Percentiles rank a stretch among this genome's conserved stretches.
phyloP scores from a whole-genome alignment of 2,329 filamentous ascomycete species.

The Trichoderma endophyticum region DNA sequence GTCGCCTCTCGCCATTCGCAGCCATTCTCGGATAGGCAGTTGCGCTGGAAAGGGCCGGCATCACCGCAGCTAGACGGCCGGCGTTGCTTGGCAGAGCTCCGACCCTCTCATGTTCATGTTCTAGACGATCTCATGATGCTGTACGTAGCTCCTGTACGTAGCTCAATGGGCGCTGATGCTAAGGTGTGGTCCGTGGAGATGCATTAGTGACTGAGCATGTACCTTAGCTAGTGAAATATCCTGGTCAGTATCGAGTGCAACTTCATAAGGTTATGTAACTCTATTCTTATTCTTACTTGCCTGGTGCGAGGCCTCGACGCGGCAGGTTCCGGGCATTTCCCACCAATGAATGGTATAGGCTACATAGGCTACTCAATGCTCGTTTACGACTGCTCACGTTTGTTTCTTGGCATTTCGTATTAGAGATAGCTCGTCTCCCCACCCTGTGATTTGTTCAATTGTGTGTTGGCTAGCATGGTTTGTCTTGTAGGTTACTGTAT shows the following conservation, averaged over 20 bases:
- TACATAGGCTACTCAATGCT: background rate
- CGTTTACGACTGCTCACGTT: background rate
- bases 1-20: background rate
- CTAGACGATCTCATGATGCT: background rate
- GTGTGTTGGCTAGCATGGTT: background rate
- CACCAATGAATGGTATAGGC: background rate
- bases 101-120: background rate
- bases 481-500: background rate
- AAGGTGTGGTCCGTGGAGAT: background rate
- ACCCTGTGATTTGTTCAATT: background rate
- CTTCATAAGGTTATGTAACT: background rate
- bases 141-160: background rate
- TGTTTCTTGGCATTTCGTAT: background rate
- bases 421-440: background rate
- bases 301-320: background rate
- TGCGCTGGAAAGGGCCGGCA: conserved; percentile 1
- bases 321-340: background rate
- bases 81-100: background rate
- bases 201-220: background rate
- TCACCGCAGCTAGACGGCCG: background rate
- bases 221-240: background rate
- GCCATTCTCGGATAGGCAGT: conserved; percentile 8
- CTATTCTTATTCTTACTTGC: background rate
- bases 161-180: background rate
- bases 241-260: background rate